These are phyloP conservation scores for Achlya hypogyna DNA, from an alignment of 352 stramenopile genomes.

Conservation along the genomic window DNA sequence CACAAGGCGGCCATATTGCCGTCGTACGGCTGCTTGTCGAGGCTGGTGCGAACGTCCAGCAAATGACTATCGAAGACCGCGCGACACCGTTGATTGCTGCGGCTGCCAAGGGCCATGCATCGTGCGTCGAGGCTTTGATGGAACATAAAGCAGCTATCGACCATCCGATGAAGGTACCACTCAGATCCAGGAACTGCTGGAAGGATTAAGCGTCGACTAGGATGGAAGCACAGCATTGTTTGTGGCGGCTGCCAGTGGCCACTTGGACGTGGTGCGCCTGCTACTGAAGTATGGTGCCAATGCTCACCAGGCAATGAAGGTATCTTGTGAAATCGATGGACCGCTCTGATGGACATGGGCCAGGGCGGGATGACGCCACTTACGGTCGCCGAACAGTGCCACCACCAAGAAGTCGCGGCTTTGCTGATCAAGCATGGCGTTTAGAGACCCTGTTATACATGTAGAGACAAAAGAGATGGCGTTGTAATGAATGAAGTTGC, in stretches of 20 bases:
- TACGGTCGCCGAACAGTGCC: background rate
- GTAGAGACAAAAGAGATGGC: too few species aligned
- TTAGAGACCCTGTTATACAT: background rate
- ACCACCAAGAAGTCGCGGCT: background rate
- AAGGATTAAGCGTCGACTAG: background rate
- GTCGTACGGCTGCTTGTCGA: background rate
- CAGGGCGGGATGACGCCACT: background rate
- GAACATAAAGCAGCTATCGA: background rate
- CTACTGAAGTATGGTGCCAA: background rate
- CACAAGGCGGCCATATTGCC: background rate
- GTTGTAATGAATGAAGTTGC: too few species aligned
- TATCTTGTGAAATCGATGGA: background rate
- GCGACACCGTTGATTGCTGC: background rate
- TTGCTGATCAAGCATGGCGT: background rate
- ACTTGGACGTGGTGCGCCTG: background rate
- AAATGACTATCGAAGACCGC: background rate
- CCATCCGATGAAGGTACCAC: slow-evolving; percentile 1
- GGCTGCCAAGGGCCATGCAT: background rate
- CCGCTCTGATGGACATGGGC: background rate
- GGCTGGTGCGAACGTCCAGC: background rate
- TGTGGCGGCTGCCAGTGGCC: background rate
- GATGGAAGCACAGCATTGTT: background rate
- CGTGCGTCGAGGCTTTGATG: background rate
- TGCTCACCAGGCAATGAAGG: slow-evolving; percentile 1
- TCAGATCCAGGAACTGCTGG: background rate